A percentile compares a stretch with the other conserved stretches of the same genome.
Conservation (phyloP, 345 rosid species). For the Arabis alpina region DNA sequence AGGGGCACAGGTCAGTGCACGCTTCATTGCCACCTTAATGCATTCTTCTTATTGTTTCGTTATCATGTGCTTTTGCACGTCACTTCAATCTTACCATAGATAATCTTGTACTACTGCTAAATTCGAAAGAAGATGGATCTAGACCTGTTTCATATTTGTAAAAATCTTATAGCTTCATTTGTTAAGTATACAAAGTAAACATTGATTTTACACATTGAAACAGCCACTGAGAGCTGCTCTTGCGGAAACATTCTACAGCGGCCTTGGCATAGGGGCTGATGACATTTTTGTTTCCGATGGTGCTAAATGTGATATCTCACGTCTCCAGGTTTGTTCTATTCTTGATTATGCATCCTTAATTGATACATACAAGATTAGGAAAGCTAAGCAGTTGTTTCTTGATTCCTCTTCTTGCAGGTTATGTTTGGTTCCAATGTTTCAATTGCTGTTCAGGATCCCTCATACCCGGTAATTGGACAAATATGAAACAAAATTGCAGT, state of each 20-base stretch:
- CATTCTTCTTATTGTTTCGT: not conserved
- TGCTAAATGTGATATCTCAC: conserved; percentile 96
- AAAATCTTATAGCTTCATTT: not conserved
- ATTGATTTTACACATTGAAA: conserved; percentile 29
- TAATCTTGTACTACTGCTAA: conserved; percentile 3
- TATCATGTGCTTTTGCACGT: conserved; percentile 5
- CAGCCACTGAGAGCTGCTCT: conserved; percentile 87
- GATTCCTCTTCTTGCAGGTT: conserved; percentile 52
- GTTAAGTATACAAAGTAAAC: conserved; percentile 23
- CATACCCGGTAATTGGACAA: conserved; percentile 79
- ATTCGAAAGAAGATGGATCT: conserved; percentile 5
- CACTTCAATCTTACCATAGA: not conserved
- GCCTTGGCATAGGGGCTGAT: conserved; percentile 80
- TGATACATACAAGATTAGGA: not conserved
- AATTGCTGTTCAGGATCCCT: conserved; percentile 96
- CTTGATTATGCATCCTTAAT: not conserved
- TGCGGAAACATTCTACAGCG: conserved; percentile 68
- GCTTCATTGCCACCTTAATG: conserved; percentile 10
- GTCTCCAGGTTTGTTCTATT: conserved; percentile 76
- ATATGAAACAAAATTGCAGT: conserved; percentile 17
- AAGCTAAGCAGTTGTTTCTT: conserved; percentile 24
- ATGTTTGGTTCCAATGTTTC: conserved; percentile 84
- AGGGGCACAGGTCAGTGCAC: conserved; percentile 78
- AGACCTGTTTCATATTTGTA: not conserved
- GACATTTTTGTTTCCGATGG: conserved; percentile 99